Conservation (phyloP, 2,329 filamentous ascomycete genomes). For the Paecilomyces niveus region DNA sequence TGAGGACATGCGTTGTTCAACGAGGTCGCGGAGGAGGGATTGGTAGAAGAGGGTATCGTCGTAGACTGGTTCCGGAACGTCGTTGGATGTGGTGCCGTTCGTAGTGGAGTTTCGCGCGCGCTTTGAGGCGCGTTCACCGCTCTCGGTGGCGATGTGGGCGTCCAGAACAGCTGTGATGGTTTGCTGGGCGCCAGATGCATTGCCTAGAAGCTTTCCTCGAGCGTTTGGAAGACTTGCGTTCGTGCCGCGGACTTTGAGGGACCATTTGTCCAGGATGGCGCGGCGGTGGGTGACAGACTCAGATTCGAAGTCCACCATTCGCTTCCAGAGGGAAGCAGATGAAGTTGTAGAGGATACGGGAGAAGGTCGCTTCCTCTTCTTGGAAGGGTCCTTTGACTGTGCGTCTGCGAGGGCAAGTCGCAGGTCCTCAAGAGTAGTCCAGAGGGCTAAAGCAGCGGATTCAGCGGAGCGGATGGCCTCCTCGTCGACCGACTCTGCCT, state of each 20-base stretch:
- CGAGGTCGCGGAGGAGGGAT: slow-evolving; percentile 81
- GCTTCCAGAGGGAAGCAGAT: slow-evolving; percentile 63
- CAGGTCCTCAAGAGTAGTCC: slow-evolving; percentile 58
- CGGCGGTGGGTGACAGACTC: slow-evolving; percentile 56
- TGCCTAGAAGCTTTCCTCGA: slow-evolving; percentile 55
- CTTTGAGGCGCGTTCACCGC: slow-evolving; percentile 24
- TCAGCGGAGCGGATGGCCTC: slow-evolving; percentile 68
- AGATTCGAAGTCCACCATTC: slow-evolving; percentile 60
- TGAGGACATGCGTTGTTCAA: slow-evolving; percentile 77
- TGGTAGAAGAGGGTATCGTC: slow-evolving; percentile 96
- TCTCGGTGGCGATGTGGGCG: slow-evolving; percentile 37
- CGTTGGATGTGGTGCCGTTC: slow-evolving; percentile 5
- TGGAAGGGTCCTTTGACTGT: slow-evolving; percentile 23
- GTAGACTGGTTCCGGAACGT: slow-evolving; percentile 56
- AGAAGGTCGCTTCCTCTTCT: slow-evolving; percentile 45
- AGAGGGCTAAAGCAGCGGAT: slow-evolving; percentile 74
- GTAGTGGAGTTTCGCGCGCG: slow-evolving; percentile 17
- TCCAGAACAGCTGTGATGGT: slow-evolving; percentile 38
- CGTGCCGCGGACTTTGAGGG: slow-evolving; percentile 60
- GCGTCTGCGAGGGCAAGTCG: slow-evolving; percentile 32
- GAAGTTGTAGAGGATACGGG: slow-evolving; percentile 45
- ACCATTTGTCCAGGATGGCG: slow-evolving; percentile 82
- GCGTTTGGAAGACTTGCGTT: slow-evolving; percentile 47
- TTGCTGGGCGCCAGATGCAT: slow-evolving; percentile 45
- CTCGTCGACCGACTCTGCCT: slow-evolving; percentile 30